A percentile compares a stretch with the other conserved stretches of the same genome.
Conservation (phyloP, 768 basidiomycete genomes). For the Austroboletus festivus region DNA sequence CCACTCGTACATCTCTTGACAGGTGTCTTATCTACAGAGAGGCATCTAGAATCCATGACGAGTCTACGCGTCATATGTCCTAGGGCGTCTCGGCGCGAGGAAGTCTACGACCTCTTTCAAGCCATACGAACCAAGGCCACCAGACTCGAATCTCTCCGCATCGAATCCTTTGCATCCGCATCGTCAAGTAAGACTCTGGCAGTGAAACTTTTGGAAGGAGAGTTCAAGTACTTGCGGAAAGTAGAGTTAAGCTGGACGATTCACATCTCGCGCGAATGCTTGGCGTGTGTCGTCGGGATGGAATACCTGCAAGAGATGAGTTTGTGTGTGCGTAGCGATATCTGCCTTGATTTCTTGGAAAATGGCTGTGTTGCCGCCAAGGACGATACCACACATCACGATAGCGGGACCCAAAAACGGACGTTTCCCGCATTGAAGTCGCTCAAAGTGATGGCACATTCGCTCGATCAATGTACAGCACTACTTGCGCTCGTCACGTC, state of each 20-base stretch:
- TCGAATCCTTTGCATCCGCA: conserved; percentile 23
- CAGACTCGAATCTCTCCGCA: conserved; percentile 15
- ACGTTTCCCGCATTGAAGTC: conserved; percentile 22
- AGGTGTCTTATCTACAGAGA: conserved; percentile 17
- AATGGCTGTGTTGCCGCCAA: conserved; percentile 4
- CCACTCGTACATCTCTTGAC: conserved; percentile 19
- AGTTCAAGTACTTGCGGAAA: conserved; percentile 21
- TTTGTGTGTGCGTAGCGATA: conserved; percentile 18
- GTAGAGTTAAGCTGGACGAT: conserved; percentile 26
- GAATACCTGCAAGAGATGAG: conserved; percentile 23
- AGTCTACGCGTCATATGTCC: conserved; percentile 25
- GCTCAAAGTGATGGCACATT: conserved; percentile 23
- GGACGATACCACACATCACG: neutral
- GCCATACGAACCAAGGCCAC: conserved; percentile 21
- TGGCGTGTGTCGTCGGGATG: conserved; percentile 21
- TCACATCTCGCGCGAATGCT: conserved; percentile 21
- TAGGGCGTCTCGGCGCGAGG: conserved; percentile 14
- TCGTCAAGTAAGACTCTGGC: conserved; percentile 8
- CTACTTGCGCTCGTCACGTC: conserved; percentile 25
- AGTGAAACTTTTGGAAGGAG: conserved; percentile 15
- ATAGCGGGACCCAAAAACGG: neutral
- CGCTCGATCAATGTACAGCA: conserved; percentile 29
- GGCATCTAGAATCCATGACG: conserved; percentile 15
- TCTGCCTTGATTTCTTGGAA: conserved; percentile 12
- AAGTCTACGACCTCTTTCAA: conserved; percentile 22